These are phyloP conservation scores for Dioscorea cayenensis DNA, from an alignment of 116 monocot genomes.

Conservation along the genomic window DNA sequence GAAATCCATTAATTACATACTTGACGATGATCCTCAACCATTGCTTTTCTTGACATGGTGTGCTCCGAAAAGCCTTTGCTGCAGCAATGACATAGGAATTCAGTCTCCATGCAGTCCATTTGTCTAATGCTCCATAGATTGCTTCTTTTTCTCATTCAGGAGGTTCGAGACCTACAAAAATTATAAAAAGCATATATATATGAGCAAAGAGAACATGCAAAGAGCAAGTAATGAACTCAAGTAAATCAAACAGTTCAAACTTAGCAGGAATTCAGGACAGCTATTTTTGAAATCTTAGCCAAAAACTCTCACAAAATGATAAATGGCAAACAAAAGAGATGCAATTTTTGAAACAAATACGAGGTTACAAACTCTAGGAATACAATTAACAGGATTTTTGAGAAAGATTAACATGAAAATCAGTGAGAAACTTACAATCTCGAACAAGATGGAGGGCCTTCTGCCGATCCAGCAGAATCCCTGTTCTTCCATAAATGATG, in stretches of 20 bases:
- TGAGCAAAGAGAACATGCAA: too few species aligned
- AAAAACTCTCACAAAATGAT: too few species aligned
- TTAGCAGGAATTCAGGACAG: too few species aligned
- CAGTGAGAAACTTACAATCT: conserved; percentile 49
- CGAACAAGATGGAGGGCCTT: conserved; percentile 82
- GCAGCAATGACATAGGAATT: conserved; percentile 89
- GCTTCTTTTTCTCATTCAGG: conserved; percentile 80
- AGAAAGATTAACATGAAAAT: neutral
- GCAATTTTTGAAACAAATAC: neutral
- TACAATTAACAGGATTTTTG: neutral
- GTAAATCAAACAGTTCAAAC: too few species aligned
- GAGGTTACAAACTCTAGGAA: neutral
- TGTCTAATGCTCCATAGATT: conserved; percentile 70
- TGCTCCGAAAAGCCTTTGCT: conserved; percentile 83
- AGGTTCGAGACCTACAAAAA: conserved; percentile 55
- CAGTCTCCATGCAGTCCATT: conserved; percentile 87
- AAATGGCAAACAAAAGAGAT: neutral
- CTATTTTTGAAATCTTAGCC: too few species aligned
- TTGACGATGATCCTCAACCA: conserved; percentile 90
- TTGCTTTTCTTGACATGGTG: conserved; percentile 47
- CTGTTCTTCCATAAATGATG: conserved; percentile 96
- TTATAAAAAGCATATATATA: neutral
- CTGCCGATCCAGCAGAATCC: conserved; percentile 61
- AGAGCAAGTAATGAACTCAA: too few species aligned
- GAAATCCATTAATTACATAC: conserved; percentile 17